Conservation (phyloP, 1,139 yeast genomes). For the Yamadazyma conglobata region DNA sequence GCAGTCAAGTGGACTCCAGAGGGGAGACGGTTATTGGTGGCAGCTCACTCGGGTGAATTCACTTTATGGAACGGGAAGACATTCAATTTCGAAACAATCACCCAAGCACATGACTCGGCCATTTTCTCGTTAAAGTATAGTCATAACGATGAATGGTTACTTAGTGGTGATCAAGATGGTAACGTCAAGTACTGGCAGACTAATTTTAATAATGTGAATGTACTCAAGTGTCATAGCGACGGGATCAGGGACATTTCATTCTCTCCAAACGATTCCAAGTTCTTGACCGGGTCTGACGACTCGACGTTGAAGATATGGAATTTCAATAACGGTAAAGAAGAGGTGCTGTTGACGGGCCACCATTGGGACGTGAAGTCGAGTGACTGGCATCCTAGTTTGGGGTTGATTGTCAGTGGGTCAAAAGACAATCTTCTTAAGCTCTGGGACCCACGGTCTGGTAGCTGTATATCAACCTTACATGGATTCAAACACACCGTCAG, state of each 20-base stretch:
- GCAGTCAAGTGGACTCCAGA: slow-evolving; percentile 96
- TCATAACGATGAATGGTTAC: slow-evolving; percentile 90
- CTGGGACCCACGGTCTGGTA: slow-evolving; percentile 90
- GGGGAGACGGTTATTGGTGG: slow-evolving; percentile 85
- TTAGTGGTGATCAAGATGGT: slow-evolving; percentile 93
- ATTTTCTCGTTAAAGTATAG: slow-evolving; percentile 77
- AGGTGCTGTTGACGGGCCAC: slow-evolving; percentile 78
- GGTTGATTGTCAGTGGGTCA: slow-evolving; percentile 82
- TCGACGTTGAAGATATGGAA: slow-evolving; percentile 89
- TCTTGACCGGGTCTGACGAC: slow-evolving; percentile 91
- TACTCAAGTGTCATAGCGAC: slow-evolving; percentile 73
- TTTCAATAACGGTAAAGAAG: slow-evolving; percentile 86
- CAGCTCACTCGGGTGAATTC: slow-evolving; percentile 92
- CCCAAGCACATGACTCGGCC: slow-evolving; percentile 97
- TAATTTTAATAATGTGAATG: slow-evolving; percentile 91
- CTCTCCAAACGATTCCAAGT: slow-evolving; percentile 86
- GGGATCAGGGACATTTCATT: slow-evolving; percentile 85
- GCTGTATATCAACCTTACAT: slow-evolving; percentile 74
- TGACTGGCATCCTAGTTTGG: slow-evolving; percentile 93
- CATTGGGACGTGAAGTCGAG: slow-evolving; percentile 98
- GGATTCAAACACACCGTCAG: slow-evolving; percentile 94
- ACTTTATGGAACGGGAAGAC: slow-evolving; percentile 97
- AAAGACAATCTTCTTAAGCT: slow-evolving; percentile 89
- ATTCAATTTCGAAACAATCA: slow-evolving; percentile 92
- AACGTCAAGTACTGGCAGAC: slow-evolving; percentile 95